Evolutionary conservation across 176 grass and related monocot species (phyloP).

Genomic region (Carex scoparia): DNA sequence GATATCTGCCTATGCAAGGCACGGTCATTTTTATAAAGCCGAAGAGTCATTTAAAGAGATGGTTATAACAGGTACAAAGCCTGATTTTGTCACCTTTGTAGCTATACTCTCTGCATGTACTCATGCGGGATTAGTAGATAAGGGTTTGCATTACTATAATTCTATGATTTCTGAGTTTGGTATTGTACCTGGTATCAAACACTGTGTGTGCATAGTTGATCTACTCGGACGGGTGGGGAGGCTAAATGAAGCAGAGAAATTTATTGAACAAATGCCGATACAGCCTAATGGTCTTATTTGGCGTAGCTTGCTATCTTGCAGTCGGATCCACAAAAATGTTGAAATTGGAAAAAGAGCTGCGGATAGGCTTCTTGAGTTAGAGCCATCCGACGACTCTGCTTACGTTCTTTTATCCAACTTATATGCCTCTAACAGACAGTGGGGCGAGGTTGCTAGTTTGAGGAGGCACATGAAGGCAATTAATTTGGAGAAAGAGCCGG

Average conservation of each 20-base stretch:
- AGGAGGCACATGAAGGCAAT: slow-evolving; percentile 87
- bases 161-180: slow-evolving; percentile 53
- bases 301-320: slow-evolving; percentile 77
- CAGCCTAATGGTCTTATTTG: slow-evolving; percentile 75
- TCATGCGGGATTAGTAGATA: slow-evolving; percentile 70
- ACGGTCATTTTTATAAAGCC: slow-evolving; percentile 62
- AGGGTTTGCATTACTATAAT: slow-evolving; percentile 62
- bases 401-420: slow-evolving; percentile 87
- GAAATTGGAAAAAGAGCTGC: slow-evolving; percentile 71
- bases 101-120: slow-evolving; percentile 72
- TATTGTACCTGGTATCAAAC: slow-evolving; percentile 71
- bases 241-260: slow-evolving; percentile 54
- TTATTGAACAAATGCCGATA: slow-evolving; percentile 65
- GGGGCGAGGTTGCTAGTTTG: slow-evolving; percentile 67
- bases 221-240: slow-evolving; percentile 64
- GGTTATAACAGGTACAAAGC: slow-evolving; percentile 44
- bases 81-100: slow-evolving; percentile 78
- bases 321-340: slow-evolving; percentile 67
- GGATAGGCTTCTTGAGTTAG: slow-evolving; percentile 62
- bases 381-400: slow-evolving; percentile 80
- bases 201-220: slow-evolving; percentile 87
- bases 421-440: slow-evolving; percentile 63
- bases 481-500: slow-evolving; percentile 72
- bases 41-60: slow-evolving; percentile 70
- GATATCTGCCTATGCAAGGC: slow-evolving; percentile 72